Conservation (phyloP, 192 early-diverging fungal genomes). For the Backusella westeae region DNA sequence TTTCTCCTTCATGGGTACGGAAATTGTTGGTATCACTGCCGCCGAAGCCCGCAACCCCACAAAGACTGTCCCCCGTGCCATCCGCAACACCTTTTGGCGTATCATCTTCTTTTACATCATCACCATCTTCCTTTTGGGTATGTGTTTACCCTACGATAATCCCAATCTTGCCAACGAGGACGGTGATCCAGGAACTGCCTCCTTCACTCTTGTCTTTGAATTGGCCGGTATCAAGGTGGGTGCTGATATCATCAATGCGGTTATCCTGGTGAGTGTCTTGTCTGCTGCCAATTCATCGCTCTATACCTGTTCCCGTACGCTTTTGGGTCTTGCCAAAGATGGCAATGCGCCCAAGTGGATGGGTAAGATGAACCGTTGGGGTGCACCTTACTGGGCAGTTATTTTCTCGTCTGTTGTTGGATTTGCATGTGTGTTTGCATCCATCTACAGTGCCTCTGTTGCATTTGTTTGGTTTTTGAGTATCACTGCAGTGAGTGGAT, state of each 20-base stretch:
- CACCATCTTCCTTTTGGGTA: conserved; percentile 77
- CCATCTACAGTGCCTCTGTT: conserved; percentile 42
- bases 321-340: conserved; percentile 72
- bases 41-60: conserved; percentile 82
- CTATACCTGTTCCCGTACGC: conserved; percentile 74
- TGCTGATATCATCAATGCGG: conserved; percentile 65
- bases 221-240: conserved; percentile 56
- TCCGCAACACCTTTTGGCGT: conserved; percentile 76
- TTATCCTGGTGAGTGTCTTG: conserved; percentile 58
- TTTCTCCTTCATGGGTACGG: conserved; percentile 81
- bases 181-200: conserved; percentile 51
- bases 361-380: conserved; percentile 47
- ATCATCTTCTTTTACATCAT: conserved; percentile 81
- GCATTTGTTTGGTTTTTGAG: conserved; percentile 60
- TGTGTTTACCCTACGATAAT: conserved; percentile 67
- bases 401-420: conserved; percentile 51
- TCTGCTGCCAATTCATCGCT: conserved; percentile 79
- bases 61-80: conserved; percentile 64
- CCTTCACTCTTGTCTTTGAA: conserved; percentile 63
- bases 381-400: conserved; percentile 59
- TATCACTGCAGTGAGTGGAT: conserved; percentile 69
- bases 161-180: conserved; percentile 46
- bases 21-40: conserved; percentile 83
- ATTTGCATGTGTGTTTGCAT: conserved; percentile 47
- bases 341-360: conserved; percentile 71